phyloP scores from a whole-genome alignment of 2,329 filamentous ascomycete genomes.

The Aspergillus sp. region DNA sequence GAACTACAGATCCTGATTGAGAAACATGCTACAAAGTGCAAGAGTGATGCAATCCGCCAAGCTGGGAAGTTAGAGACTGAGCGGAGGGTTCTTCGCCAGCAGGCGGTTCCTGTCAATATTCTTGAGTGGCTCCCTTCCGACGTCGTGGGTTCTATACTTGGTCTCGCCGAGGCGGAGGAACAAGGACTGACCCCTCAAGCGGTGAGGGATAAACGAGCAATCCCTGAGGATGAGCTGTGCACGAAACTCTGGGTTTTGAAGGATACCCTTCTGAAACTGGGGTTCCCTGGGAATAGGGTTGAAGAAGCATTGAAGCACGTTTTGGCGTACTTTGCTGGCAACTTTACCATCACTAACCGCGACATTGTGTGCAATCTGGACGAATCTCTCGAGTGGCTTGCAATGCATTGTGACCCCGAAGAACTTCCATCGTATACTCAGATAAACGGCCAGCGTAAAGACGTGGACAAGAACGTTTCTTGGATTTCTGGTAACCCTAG shows the following conservation, averaged over 20 bases:
- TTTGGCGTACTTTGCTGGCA: constrained; percentile 65
- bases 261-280: constrained; percentile 66
- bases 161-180: constrained; percentile 52
- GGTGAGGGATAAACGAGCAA: constrained; percentile 38
- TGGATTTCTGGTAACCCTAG: constrained; percentile 37
- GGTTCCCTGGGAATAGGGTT: constrained; percentile 66
- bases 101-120: constrained; percentile 72
- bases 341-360: constrained; percentile 53
- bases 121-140: constrained; percentile 79
- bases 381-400: constrained; percentile 86
- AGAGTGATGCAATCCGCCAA: constrained; percentile 76
- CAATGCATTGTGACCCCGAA: constrained; percentile 67
- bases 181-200: constrained; percentile 36
- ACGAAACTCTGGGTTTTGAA: constrained; percentile 82
- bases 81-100: constrained; percentile 73
- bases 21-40: constrained; percentile 75
- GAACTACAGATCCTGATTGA: constrained; percentile 87
- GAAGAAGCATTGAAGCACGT: constrained; percentile 65
- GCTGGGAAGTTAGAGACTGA: constrained; percentile 79
- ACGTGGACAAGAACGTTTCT: constrained; percentile 32
- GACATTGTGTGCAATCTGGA: constrained; percentile 81
- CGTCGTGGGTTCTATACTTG: constrained; percentile 73
- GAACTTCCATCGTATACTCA: constrained; percentile 73
- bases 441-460: constrained; percentile 29
- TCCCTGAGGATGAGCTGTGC: constrained; percentile 74